Evolutionary conservation across 495 filamentous ascomycete genomes (phyloP), one percentile per base, ranked within the genome.

Genomic region (Aspergillus incahuasiensis): DNA sequence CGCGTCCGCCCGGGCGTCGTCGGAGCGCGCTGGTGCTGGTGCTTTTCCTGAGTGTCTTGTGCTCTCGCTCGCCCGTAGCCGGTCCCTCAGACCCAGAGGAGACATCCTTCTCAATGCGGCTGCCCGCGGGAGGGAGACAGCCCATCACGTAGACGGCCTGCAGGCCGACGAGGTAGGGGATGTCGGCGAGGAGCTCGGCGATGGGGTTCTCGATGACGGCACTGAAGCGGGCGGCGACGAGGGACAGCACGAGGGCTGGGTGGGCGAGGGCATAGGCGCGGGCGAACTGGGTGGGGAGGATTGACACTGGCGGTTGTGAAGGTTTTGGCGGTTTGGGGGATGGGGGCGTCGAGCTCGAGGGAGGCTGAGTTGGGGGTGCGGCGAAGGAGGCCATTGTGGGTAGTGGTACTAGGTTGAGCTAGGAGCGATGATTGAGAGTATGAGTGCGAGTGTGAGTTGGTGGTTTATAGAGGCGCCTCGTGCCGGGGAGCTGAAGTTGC

Each of bases 161-260:
- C 1, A 91, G 62, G 2, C 78, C 66, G 1, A 80, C 73, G 13
- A 94, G 73, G 45, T 82, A 70, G 2, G 86, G 79, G n/a, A 94
- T 67, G 24, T 81, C 71, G 30, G 60, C 76, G 1, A 78, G 58
- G 51, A 98, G 81, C 15, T 84, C 78, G 15, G 79, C 65, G 7
- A 88, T 81, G 7, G 94, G 92, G 62, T 92, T 77, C 28, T 76
- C 71, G 12, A 96, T 87, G 18, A 96, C 76, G 20, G 74, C 62
- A 25, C 68, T 64, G 74, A 97, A 96, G 32, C 76, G 80, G 28
- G 80, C 38, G 52, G 78, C 70, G 64, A 82, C 84, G 28, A 86
- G 61, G 35, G 72, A 73, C 16, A 90, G 76, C 21, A 95, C 74
- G 13, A 91, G 64, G 25, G 73, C 72, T 5, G 89, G 84, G 59